These are phyloP conservation scores for Penicillium corylophilum DNA, from an alignment of 2,329 filamentous ascomycete species.

Conservation along the genomic window DNA sequence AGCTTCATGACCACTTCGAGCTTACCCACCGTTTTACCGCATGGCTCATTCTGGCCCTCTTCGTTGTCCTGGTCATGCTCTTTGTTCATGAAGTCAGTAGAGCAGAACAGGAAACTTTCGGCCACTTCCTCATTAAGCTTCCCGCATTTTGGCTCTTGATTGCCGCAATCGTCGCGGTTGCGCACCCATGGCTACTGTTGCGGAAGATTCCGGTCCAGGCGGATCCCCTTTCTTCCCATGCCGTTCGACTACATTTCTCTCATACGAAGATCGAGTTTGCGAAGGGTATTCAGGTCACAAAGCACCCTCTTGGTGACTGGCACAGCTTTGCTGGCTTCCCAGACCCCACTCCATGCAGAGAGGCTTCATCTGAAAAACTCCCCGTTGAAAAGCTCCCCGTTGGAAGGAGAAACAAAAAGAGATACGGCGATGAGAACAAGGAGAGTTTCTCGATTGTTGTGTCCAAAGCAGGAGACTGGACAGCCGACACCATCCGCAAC, in stretches of 20 bases:
- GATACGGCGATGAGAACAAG: background rate
- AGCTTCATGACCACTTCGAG: constrained; percentile 68
- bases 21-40: constrained; percentile 68
- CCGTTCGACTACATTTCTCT: constrained; percentile 67
- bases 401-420: too few species aligned
- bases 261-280: constrained; percentile 60
- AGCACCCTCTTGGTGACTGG: constrained; percentile 67
- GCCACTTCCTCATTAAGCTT: constrained; percentile 43
- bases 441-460: constrained; percentile 47
- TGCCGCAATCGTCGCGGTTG: constrained; percentile 62
- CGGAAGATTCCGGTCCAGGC: constrained; percentile 64
- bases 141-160: constrained; percentile 67
- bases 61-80: constrained; percentile 64
- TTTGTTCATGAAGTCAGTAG: constrained; percentile 45
- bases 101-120: constrained; percentile 36
- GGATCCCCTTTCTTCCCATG: constrained; percentile 69
- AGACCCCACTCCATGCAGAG: constrained; percentile 39
- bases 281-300: constrained; percentile 60
- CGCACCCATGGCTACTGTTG: constrained; percentile 71
- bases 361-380: background rate
- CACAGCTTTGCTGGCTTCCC: constrained; percentile 75
- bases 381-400: too few species aligned
- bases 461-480: constrained; percentile 75
- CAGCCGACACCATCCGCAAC: constrained; percentile 59
- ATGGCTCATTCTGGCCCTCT: constrained; percentile 64